Evolutionary conservation across 2,329 filamentous ascomycete genomes (phyloP), one percentile per base, ranked within the genome.

Genomic region (Trichoderma polysporum): DNA sequence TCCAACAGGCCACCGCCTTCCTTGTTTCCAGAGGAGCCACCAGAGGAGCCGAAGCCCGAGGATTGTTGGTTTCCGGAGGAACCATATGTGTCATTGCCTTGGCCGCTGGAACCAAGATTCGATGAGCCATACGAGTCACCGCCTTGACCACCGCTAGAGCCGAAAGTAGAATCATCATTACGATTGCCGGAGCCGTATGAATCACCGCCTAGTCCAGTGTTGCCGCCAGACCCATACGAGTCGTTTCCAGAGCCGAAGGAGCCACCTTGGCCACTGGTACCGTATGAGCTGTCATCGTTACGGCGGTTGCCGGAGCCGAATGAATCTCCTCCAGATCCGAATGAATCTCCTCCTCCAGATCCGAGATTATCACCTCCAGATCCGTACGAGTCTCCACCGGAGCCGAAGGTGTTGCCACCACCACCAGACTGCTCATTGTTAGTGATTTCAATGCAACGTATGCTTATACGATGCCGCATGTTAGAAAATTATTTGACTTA

Each of bases 1-100:
- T 86, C 86, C 25, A 86, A 62, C 17, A 81, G 82, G 59, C 83
- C 85, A 73, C 60, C 61, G 45, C 66, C 69, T 58, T 63, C 62
- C 37, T n/a, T 59, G 33, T 53, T 64, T 13, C 37, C 54, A 12
- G 13, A 37, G 2, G 37, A 52, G 19, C 59, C 68, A 50, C 59
- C 68, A 50, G 70, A 50, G n/a, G 56, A 66, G 35, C 70, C 66
- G 25, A 59, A 39, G 35, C 58, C 60, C 17, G 62, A 64, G 19
- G 59, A 57, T 15, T 65, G 35, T 3, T 67, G 54, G 37, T 22
- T 66, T 8, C 41, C 53, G 33, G 64, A 67, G 31, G 63, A 67
- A 19, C 63, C 66, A 53, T 66, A 69, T 25, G 65, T 69, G 49
- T 68, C 66, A 56, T 19, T n/a, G 22, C 60, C 66, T 12, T 57